Evolutionary conservation across 2,329 filamentous ascomycete species (phyloP).

Genomic region (Pseudocercospora ulei): DNA sequence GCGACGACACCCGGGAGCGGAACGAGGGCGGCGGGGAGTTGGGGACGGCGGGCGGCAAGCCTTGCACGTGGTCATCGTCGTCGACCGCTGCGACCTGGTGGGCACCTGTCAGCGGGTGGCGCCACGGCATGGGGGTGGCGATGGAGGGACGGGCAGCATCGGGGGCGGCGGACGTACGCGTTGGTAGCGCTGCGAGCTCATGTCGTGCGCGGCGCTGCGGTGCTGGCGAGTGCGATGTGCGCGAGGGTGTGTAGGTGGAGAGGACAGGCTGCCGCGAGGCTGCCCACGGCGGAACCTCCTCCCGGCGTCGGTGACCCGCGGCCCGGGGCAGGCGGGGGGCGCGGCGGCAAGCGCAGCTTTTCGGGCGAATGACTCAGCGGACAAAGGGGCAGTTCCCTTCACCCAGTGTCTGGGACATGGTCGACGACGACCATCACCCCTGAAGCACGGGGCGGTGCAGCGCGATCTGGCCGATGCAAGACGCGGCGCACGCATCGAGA

Average conservation of each 20-base stretch:
- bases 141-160: conserved; percentile 13
- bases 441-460: conserved; percentile 5
- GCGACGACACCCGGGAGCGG: conserved; percentile 69
- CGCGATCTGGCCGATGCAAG: conserved; percentile 10
- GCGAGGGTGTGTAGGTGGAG: conserved; percentile 7
- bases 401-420: no score
- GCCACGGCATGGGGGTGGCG: conserved; percentile 6
- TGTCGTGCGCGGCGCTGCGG: conserved; percentile 27
- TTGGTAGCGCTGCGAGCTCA: conserved; percentile 44
- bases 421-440: no score
- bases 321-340: no score
- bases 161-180: conserved; percentile 35
- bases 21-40: conserved; percentile 63
- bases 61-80: conserved; percentile 36
- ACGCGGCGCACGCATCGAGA: conserved; percentile 12
- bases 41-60: conserved; percentile 36
- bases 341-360: no score
- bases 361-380: no score
- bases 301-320: no score
- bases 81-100: conserved; percentile 36
- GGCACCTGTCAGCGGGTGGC: background rate
- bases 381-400: no score
- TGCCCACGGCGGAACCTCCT: conserved; percentile 5
- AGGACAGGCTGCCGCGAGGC: background rate
- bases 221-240: conserved; percentile 5